These are phyloP conservation scores for Phaeosphaeria sp. DNA, from an alignment of 2,329 filamentous ascomycete species.

Conservation along the genomic window DNA sequence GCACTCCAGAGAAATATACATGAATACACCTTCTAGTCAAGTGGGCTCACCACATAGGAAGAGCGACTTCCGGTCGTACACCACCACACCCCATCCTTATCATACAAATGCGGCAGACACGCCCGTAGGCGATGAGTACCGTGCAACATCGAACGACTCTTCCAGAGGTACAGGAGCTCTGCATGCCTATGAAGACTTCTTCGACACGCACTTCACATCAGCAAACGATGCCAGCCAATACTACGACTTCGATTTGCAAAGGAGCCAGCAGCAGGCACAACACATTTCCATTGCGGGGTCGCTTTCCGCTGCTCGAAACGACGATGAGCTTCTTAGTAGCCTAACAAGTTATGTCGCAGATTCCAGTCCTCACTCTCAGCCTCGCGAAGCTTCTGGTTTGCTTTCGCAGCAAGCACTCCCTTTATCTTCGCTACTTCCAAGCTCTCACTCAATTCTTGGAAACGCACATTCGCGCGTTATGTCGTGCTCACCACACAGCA, in stretches of 20 bases:
- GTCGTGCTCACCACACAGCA: neutral
- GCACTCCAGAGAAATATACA: constrained; percentile 7
- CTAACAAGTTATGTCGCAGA: constrained; percentile 15
- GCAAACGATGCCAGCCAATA: constrained; percentile 27
- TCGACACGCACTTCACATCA: constrained; percentile 2
- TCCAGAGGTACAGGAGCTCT: neutral
- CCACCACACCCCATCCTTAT: constrained; percentile 1
- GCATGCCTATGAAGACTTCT: constrained; percentile 6
- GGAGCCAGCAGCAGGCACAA: constrained; percentile 9
- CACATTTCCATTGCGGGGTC: constrained; percentile 1
- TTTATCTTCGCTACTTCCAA: constrained; percentile 1
- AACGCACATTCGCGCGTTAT: constrained; percentile 1
- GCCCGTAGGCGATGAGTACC: neutral
- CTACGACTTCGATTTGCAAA: constrained; percentile 9
- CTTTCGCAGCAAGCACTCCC: neutral
- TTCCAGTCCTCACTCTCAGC: constrained; percentile 8
- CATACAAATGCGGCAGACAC: neutral
- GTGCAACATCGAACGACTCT: constrained; percentile 3
- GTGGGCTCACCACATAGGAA: constrained; percentile 7
- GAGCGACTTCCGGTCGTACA: neutral
- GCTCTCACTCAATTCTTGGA: constrained; percentile 6
- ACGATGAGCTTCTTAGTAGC: constrained; percentile 17
- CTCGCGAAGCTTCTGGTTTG: constrained; percentile 2
- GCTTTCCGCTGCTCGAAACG: constrained; percentile 7
- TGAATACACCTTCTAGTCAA: constrained; percentile 13